Evolutionary conservation across 108 stramenopile genomes (phyloP), one percentile per base, ranked within the genome.

Genomic region (Heterococcus sp.): DNA sequence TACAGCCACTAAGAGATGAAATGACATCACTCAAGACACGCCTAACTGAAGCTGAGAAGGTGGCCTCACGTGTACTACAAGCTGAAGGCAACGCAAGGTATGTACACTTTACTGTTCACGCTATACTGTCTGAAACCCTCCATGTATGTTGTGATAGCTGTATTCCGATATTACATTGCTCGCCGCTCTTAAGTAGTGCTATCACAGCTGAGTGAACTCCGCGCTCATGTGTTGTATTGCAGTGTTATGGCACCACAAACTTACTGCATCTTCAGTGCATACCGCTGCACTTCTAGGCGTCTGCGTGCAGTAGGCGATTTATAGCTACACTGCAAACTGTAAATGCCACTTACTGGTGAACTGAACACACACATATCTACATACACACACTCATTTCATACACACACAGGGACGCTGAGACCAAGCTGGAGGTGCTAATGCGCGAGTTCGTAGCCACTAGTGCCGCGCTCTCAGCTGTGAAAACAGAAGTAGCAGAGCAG

Each of bases 371-470:
- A 14, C 35, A 81, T 71, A 72, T 70, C 72, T 37, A 70, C 1
- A 72, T 71, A 31, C 78, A 71, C 1, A 71, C 72, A 27, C 38
- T 71, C 14, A 79, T 35, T 30, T 70, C 78, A 35, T 70, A 79
- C 71, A 71, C 71, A 46, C 63, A 66, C 31, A 72, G 79, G 1
- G 72, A 72, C 26, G 64, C 72, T 3, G 32, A 70, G 32, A 65
- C 65, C 27, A 71, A 70, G 68, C 72, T 81, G 72, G 79, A 73
- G 2, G 79, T 81, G 2, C 28, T 72, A 26, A 81, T 65, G 72
- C 40, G 33, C 32, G 79, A 81, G 79, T 66, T 72, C 31, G 70
- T n/a, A 38, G 79, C 79, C 2, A 81, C 72, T 0, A 64, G 38
- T 26, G 79, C 72, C 34, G 65, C 72, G 34, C 39, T 81, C 27